Percentiles rank a stretch among this genome's conserved stretches.
phyloP scores from a whole-genome alignment of 2,329 filamentous ascomycete species.

The Capronia coronata region DNA sequence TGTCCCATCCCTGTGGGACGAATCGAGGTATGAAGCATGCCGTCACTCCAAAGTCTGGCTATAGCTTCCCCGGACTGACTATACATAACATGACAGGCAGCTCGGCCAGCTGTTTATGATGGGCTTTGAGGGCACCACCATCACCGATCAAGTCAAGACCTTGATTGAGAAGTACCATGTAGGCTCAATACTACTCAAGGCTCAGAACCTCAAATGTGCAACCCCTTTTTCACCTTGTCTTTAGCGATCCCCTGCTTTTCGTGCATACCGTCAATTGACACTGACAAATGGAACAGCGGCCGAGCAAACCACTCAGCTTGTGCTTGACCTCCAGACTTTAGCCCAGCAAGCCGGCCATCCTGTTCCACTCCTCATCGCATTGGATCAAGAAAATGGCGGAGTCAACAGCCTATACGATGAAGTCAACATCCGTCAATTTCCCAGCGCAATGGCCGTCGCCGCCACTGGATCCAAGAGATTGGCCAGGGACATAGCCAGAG shows the following conservation, averaged over 20 bases:
- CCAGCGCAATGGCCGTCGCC: slow-evolving; percentile 94
- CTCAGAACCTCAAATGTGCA: slow-evolving; percentile 60
- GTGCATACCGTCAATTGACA: slow-evolving; percentile 21
- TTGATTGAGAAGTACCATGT: slow-evolving; percentile 66
- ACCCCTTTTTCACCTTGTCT: slow-evolving; percentile 5
- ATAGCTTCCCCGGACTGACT: slow-evolving; percentile 34
- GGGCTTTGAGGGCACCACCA: slow-evolving; percentile 60
- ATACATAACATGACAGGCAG: slow-evolving; percentile 62
- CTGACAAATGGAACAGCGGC: slow-evolving; percentile 56
- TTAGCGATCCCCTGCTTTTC: slow-evolving; percentile 18
- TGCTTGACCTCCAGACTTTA: slow-evolving; percentile 86
- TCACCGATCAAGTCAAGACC: slow-evolving; percentile 56
- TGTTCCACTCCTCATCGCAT: slow-evolving; percentile 77
- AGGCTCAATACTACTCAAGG: slow-evolving; percentile 68
- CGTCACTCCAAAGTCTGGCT: slow-evolving; percentile 8
- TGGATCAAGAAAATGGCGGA: slow-evolving; percentile 97
- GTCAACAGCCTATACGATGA: slow-evolving; percentile 96
- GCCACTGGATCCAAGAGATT: slow-evolving; percentile 79
- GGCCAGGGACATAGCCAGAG: slow-evolving; percentile 83
- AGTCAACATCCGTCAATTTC: slow-evolving; percentile 91
- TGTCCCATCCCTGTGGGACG: slow-evolving; percentile 32
- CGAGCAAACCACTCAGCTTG: slow-evolving; percentile 77
- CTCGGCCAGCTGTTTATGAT: slow-evolving; percentile 59
- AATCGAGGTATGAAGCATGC: slow-evolving; percentile 24
- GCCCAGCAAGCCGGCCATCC: slow-evolving; percentile 85